phyloP scores from a whole-genome alignment of 495 filamentous ascomycete species.

The Venustampulla echinocandica region DNA sequence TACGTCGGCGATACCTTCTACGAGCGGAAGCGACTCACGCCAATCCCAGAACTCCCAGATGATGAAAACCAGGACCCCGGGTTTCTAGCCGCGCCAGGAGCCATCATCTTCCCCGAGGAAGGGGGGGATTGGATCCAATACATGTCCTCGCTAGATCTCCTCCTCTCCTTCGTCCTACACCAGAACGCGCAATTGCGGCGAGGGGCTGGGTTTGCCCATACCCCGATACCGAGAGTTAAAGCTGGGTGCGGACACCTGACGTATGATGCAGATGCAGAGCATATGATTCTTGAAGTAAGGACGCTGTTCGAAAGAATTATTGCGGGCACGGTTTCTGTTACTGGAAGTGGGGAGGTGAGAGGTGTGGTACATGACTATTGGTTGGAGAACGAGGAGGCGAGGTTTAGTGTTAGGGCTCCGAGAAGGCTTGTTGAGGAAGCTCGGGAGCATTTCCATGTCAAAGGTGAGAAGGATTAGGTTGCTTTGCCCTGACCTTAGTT shows the following conservation, averaged over 20 bases:
- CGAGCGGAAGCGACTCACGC: conserved; percentile 21
- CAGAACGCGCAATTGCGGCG: conserved; percentile 16
- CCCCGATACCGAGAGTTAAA: conserved; percentile 13
- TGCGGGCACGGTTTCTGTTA: conserved; percentile 19
- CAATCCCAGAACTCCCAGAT: conserved; percentile 11
- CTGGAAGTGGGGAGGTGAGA: conserved; percentile 13
- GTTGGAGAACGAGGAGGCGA: conserved; percentile 17
- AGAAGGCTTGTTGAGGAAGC: conserved; percentile 24
- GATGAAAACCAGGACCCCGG: conserved; percentile 5
- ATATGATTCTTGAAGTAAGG: conserved; percentile 22
- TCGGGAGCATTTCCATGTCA: conserved; percentile 19
- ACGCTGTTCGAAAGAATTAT: conserved; percentile 21
- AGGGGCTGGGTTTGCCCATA: not conserved
- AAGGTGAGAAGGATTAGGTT: too few species aligned
- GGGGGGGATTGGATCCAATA: conserved; percentile 25
- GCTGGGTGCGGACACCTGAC: conserved; percentile 27
- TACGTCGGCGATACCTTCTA: conserved; percentile 38
- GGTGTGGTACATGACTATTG: conserved; percentile 24
- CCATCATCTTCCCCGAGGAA: conserved; percentile 31
- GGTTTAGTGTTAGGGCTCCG: conserved; percentile 24
- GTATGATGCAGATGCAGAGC: conserved; percentile 20
- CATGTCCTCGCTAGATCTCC: conserved; percentile 23
- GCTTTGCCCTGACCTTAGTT: too few species aligned
- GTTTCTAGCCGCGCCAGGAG: conserved; percentile 9
- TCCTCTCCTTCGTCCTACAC: conserved; percentile 21